phyloP scores from a whole-genome alignment of 768 basidiomycete genomes.

The Auriscalpium microsporum region DNA sequence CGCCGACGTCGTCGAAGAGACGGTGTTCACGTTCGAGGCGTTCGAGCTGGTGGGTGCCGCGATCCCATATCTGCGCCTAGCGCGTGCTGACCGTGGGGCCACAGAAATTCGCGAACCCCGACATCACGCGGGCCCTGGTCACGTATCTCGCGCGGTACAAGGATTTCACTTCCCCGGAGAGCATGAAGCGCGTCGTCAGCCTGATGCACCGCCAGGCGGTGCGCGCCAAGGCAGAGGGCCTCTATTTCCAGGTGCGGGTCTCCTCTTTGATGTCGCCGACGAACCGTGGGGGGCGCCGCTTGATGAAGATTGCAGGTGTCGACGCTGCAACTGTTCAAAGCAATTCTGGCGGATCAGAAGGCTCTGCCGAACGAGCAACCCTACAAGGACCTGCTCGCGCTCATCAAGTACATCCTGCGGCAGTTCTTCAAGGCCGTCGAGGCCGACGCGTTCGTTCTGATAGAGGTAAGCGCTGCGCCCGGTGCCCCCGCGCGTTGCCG shows the following conservation, averaged over 20 bases:
- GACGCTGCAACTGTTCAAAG: slow-evolving; percentile 80
- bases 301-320: slow-evolving; percentile 56
- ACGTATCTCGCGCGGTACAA: slow-evolving; percentile 77
- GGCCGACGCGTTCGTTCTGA: slow-evolving; percentile 76
- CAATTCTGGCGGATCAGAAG: slow-evolving; percentile 73
- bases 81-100: slow-evolving; percentile 12
- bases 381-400: slow-evolving; percentile 70
- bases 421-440: slow-evolving; percentile 91
- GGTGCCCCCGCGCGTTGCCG: slow-evolving; percentile 12
- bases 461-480: slow-evolving; percentile 57
- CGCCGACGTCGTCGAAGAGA: slow-evolving; percentile 67
- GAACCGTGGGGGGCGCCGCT: not conserved
- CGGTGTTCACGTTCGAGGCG: slow-evolving; percentile 84
- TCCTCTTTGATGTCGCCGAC: not conserved
- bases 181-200: slow-evolving; percentile 84
- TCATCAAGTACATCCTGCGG: slow-evolving; percentile 82
- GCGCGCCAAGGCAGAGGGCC: slow-evolving; percentile 82
- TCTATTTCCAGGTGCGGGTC: slow-evolving; percentile 83
- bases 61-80: slow-evolving; percentile 6
- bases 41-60: slow-evolving; percentile 69
- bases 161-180: slow-evolving; percentile 69
- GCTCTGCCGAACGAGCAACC: slow-evolving; percentile 71
- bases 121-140: slow-evolving; percentile 78
- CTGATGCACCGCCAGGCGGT: slow-evolving; percentile 89
- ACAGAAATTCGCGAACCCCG: slow-evolving; percentile 85